Conservation (phyloP, 495 filamentous ascomycete species). For the Cercophora scortea region DNA sequence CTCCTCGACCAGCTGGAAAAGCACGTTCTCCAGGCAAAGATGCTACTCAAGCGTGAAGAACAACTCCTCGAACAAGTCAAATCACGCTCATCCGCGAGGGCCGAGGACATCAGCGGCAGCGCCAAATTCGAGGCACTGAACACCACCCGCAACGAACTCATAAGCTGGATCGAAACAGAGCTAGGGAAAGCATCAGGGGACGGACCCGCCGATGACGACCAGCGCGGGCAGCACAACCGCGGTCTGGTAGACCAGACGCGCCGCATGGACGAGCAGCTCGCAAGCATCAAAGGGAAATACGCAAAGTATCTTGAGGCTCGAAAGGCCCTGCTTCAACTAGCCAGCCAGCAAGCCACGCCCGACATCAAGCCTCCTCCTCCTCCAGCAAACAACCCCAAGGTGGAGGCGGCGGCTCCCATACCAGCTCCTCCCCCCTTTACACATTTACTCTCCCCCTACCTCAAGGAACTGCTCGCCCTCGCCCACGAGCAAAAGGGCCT, state of each 20-base stretch:
- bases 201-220: conserved; percentile 29
- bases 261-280: conserved; percentile 39
- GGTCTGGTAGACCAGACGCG: conserved; percentile 14
- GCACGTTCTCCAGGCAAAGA: conserved; percentile 55
- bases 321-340: conserved; percentile 33
- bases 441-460: conserved; percentile 46
- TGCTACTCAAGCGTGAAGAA: conserved; percentile 54
- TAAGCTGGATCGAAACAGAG: conserved; percentile 66
- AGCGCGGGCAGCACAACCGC: conserved; percentile 17
- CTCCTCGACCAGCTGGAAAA: conserved; percentile 56
- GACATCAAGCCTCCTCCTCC: conserved; percentile 24
- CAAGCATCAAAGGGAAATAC: conserved; percentile 43
- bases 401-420: conserved; percentile 13
- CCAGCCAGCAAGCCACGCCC: conserved; percentile 16
- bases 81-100: conserved; percentile 22
- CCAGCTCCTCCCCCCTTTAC: conserved; percentile 8
- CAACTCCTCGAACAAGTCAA: conserved; percentile 52
- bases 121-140: conserved; percentile 42
- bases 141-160: conserved; percentile 54
- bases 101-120: conserved; percentile 21
- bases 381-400: background rate
- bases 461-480: conserved; percentile 47
- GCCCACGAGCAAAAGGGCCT: conserved; percentile 54
- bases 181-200: conserved; percentile 45
- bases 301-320: conserved; percentile 35